Evolutionary conservation across 2,329 filamentous ascomycete species (phyloP), one percentile per base, ranked within the genome.

Genomic region (Periconia macrospinosa): DNA sequence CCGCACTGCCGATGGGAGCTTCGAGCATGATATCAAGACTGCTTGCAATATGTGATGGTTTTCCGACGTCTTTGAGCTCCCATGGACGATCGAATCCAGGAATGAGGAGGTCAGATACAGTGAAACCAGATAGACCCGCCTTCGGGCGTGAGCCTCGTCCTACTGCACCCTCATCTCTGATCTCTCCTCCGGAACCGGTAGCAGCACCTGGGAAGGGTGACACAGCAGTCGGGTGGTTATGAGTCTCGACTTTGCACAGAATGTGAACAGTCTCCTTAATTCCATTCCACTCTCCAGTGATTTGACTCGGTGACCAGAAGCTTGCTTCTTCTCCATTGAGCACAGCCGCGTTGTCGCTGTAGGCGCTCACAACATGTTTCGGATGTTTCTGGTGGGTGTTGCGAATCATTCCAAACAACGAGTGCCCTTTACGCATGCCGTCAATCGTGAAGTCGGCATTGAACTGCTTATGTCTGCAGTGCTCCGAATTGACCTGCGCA

Each of bases 341-440:
- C 1, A 99, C 94, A n/a, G 94, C 94, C 23, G 94, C 94, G 71
- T 99, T 99, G 73, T 99, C 94, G 66, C 91, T 96, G 76, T 99
- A 99, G 8, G 94, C 94, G 35, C 92, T 97, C 42, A 97, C 84
- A n/a, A 92, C 95, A 70, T 86, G 88, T 49, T 89, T 80, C 0
- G 91, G 90, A 53, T 84, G 78, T 58, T 86, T 88, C 65, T 85
- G 84, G 77, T 99, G 92, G 1, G 94, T 99, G 73, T 97, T 96
- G 62, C 89, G 85, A 70, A 99, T 99, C 94, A 99, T 97, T 35
- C 86, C 86, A 69, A 99, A 99, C 8, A 99, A 82, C 61, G 88
- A 93, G 70, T 89, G 84, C 44, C 85, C 82, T 82, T 92, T 94
- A 59, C 82, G 78, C 61, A 89, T 81, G 49, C 92, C 92, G 72